Evolutionary conservation across 148 eudicot genomes (phyloP), one percentile per base, ranked within the genome.

Genomic region (Rhododendron vialii): DNA sequence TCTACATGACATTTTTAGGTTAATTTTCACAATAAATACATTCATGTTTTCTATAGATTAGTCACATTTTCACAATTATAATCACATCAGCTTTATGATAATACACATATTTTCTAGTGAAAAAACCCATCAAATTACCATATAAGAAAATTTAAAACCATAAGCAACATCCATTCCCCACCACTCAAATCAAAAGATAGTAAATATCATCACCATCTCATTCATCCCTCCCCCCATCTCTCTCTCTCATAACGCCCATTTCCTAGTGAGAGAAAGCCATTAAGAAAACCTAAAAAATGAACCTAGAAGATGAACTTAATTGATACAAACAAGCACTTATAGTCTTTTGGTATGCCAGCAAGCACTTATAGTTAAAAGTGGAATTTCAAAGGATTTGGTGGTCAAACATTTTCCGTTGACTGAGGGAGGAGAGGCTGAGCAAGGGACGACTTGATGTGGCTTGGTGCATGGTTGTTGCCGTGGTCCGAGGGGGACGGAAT

Each of bases 391-490:
- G 79, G 79, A 75, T 75, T 80, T 71, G 69, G 50, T 57, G 22
- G 65, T 90, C 92, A 96, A 87, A 88, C 98, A 82, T 84, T 90
- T 87, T 94, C 98, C 55, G 96, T 90, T 82, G 96, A 93, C 82
- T 92, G 91, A 47, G 93, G 85, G 43, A 95, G 96, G 7, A 96
- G 94, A 38, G 99, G 99, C 86, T 96, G 99, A 84, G 95, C 91
- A 87, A 95, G 89, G 84, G 93, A 89, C 14, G 93, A 80, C 91
- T 93, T 96, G 89, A 90, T 86, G 88, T 90, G 94, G 83, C 87
- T 73, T 36, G 90, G 33, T 20, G 91, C 61, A 79, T 94, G 91
- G 91, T 53, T 91, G 93, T 87, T 91, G 12, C 91, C 88, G 36
- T 91, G 93, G 86, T 93, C 95, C 59, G 95, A 86, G 30, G 92